These are phyloP conservation scores for Brassica carinata DNA, from an alignment of 345 rosid genomes.

Conservation along the genomic window DNA sequence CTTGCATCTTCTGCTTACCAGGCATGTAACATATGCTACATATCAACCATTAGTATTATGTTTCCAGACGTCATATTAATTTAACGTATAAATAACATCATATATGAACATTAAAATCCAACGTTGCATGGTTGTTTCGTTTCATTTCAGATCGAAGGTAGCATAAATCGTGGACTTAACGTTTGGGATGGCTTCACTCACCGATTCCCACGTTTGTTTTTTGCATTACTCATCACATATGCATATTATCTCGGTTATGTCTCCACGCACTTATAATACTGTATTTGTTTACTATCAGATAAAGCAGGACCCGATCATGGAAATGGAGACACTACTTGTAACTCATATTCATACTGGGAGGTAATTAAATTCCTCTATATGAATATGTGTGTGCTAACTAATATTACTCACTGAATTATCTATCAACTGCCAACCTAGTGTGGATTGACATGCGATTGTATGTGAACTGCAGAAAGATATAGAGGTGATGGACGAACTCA, in stretches of 20 bases:
- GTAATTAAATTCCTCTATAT: conserved; percentile 10
- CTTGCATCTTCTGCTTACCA: conserved; percentile 40
- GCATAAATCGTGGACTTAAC: conserved; percentile 41
- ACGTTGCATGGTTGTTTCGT: conserved; percentile 14
- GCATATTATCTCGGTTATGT: neutral
- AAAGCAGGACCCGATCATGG: conserved; percentile 44
- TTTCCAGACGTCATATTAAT: neutral
- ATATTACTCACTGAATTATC: neutral
- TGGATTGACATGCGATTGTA: neutral
- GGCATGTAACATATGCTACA: conserved; percentile 18
- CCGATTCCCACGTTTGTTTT: conserved; percentile 44
- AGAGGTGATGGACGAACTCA: conserved; percentile 4
- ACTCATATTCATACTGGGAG: neutral
- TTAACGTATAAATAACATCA: neutral
- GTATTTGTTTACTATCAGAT: conserved; percentile 32
- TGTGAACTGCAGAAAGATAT: conserved; percentile 27
- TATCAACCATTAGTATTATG: neutral
- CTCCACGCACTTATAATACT: neutral
- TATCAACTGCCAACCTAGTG: neutral
- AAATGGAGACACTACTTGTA: conserved; percentile 43
- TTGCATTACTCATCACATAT: neutral
- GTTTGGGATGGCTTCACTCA: conserved; percentile 53
- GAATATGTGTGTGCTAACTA: neutral
- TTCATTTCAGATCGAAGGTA: conserved; percentile 50
- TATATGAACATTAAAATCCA: neutral